Base-by-base conservation (phyloP, 176 grass and related monocot genomes). In the Eragrostis nindensis region DNA sequence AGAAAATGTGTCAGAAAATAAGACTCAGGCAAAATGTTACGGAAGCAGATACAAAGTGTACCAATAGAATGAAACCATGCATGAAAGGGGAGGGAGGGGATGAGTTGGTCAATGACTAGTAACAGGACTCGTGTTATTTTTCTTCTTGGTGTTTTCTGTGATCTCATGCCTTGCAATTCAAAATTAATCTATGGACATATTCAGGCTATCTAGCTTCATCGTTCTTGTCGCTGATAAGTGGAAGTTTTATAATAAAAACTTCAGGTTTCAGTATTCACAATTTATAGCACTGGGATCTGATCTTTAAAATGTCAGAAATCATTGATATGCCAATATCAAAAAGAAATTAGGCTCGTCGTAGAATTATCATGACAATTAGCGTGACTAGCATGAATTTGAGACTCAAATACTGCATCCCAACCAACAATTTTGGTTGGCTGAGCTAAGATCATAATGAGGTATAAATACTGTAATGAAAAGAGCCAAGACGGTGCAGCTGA, bases 321-420 rank as follows among this genome's bases (percentile, higher is more conserved):
- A 68, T 62, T 84, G 38, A 66, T 75, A 88, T 74, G 21, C 47
- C 13, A 73, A 55, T 74, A n/a, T n/a, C n/a, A n/a, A n/a, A n/a
- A 62, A 54, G 32, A 60, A 67, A 69, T 62, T 69, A 45, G 24
- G 40, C 56, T 79, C 26, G 62, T n/a, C 7, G 8, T 57, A 21
- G 54, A 57, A 57, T 57, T 24, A 57, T 57, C 21, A 21, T 54
- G 18, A 7, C 17, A 52, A 16, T 44, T 44, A 44, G 26, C 60
- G 73, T 66, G 39, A 43, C 7, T 25, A 19, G 25, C 36, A 68
- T 75, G 71, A 60, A 68, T 18, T 30, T 18, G 26, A 36, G 24
- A 69, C 62, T 32, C 78, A 50, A 75, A 54, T 49, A 72, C 4
- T 65, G 36, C 10, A 74, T 53, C 14, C 8, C 30, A 54, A 80